Base-by-base conservation (phyloP, 257 asterid genomes). In the Primulina eburnea region DNA sequence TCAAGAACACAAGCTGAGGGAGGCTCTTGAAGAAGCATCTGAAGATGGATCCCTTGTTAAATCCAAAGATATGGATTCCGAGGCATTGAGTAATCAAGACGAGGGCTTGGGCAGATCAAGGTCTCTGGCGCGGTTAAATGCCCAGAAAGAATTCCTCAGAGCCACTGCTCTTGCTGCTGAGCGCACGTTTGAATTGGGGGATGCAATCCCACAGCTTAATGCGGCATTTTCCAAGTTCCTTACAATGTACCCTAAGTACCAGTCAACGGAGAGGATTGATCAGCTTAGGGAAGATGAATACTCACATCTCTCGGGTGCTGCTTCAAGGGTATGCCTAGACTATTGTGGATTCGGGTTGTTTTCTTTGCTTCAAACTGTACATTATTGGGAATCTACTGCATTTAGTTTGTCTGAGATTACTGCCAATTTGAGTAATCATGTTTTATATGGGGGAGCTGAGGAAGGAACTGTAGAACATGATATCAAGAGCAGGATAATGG, bases 21-120 rank as follows among this genome's bases (percentile, higher is more conserved):
- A 91, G 67, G 99, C 99, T 77, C 97, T 94, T 68, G 99, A 94
- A 75, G 97, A 89, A 79, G 99, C 99, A 8, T 94, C 97, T 70
- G 99, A 94, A 70, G 88, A 91, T 88, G 99, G 98, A 37, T 89
- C 87, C 66, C 92, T 94, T 65, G 78, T 84, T 66, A 94, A 91
- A 76, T 91, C 99, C 11, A 92, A 89, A 71, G 93, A 78, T 63
- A 87, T 94, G 77, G 99, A 88, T 56, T 71, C 96, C 7, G 95
- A 86, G 67, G 34, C 87, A 47, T 58, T 81, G 69, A 16, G 79
- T 17, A 86, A 88, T 72, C 93, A 91, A 72, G 97, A 89, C 12
- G 89, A 86, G 55, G 73, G 90, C 56, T 79, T 91, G 79, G 97
- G 99, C 32, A 74, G 97, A 76, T 94, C 98, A 6, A 73, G 97